Evolutionary conservation across 371 early-diverging fungal genomes (phyloP), one percentile per base, ranked within the genome.

Genomic region (Lichtheimia corymbifera): DNA sequence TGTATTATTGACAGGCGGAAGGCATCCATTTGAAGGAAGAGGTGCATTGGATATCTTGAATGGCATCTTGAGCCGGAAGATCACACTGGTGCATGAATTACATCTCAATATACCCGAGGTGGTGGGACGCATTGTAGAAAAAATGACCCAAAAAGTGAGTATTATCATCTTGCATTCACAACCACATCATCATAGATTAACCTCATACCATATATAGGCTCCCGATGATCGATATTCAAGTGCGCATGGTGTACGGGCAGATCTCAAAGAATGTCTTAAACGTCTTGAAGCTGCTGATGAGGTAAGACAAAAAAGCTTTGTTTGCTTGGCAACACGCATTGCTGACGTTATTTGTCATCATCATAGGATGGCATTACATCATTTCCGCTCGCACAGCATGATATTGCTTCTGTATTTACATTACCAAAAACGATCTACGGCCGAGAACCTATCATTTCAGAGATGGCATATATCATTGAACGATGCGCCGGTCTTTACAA

Each of bases 161-260:
- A 20, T 18, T 5, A 3, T 22, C n/a, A 35, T 28, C 35, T 35
- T 35, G 35, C 35, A 35, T 28, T 28, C 7, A 28, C 7, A 28
- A 2, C n/a, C n/a, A n/a, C 7, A 28, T 9, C 11, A 35, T 42
- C 17, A 27, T 18, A 41, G 6, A 52, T 14, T 54, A 42, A 54
- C 53, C 28, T 54, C 5, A 27, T 1, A 35, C 5, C 35, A 35
- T 35, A 35, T 22, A 6, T 62, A 85, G 85, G 78, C 82, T 53
- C 85, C 85, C 2, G 83, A 78, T 50, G 79, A 78, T 54, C 68
- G 85, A 45, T 85, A 85, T 53, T 78, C 71, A 27, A 85, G 79
- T 59, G 83, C 85, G 2, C 76, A 66, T 59, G 85, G 85, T 13
- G 65, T 85, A 30, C 71, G 77, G 25, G 74, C 81, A 15, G 85